These are phyloP conservation scores for Kalanchoe fedtschenkoi DNA, from an alignment of 164 flowering plant species.

Conservation along the genomic window DNA sequence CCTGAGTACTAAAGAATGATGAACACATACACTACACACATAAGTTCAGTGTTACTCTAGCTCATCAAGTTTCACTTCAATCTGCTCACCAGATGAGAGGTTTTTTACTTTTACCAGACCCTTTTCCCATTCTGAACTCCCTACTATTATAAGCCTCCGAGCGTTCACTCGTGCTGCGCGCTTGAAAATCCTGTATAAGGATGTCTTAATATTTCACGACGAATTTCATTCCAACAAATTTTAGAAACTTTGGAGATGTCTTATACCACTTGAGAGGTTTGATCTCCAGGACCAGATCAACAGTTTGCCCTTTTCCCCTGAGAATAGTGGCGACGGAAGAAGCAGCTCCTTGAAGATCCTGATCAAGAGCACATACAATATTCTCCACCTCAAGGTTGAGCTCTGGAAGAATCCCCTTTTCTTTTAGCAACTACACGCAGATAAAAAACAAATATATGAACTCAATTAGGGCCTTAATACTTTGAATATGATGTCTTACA, in stretches of 20 bases:
- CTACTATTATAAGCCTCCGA: conserved; percentile 63
- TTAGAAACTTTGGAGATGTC: neutral
- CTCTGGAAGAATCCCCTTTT: conserved; percentile 64
- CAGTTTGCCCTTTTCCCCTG: conserved; percentile 70
- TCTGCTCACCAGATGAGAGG: conserved; percentile 66
- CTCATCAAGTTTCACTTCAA: conserved; percentile 52
- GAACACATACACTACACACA: too few relatives aligned
- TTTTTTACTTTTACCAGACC: conserved; percentile 76
- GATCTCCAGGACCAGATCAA: conserved; percentile 77
- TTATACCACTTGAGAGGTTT: conserved; percentile 82
- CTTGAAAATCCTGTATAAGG: conserved; percentile 29
- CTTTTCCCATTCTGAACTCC: conserved; percentile 70
- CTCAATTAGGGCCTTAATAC: neutral
- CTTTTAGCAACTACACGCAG: conserved; percentile 64
- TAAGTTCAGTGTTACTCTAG: too few relatives aligned
- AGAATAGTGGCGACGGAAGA: conserved; percentile 58
- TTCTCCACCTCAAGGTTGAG: conserved; percentile 56
- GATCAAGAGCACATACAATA: conserved; percentile 73
- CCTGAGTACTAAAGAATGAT: too few relatives aligned
- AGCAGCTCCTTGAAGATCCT: conserved; percentile 72
- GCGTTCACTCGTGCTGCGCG: conserved; percentile 80
- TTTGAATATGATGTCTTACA: neutral
- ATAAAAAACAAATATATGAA: neutral
- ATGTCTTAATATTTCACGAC: neutral
- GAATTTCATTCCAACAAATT: neutral